Conservation (phyloP, 441 rosid species). For the Cnidoscolus chayamansa region DNA sequence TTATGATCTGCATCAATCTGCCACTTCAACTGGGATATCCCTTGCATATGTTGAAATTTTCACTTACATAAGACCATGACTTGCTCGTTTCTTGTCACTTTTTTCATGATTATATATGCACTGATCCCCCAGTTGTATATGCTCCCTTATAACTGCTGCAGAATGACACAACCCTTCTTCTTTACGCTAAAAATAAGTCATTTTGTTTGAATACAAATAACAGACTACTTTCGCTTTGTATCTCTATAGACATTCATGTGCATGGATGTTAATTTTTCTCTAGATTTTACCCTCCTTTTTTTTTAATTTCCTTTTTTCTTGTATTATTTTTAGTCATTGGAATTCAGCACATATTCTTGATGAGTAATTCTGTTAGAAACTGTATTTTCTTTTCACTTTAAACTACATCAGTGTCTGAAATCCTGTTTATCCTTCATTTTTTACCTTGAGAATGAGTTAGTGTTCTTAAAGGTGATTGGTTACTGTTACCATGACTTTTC, state of each 20-base stretch:
- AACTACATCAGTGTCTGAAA: not conserved
- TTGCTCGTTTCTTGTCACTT: not conserved
- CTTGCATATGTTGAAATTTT: not conserved
- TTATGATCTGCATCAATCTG: too few relatives aligned
- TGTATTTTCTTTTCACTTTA: not conserved
- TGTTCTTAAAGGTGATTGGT: not conserved
- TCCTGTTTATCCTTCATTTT: not conserved
- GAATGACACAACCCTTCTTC: not conserved
- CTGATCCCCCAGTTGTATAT: not conserved
- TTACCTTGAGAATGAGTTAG: not conserved
- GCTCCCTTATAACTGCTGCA: not conserved
- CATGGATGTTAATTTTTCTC: not conserved
- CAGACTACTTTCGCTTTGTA: not conserved
- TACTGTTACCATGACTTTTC: not conserved
- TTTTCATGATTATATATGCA: not conserved
- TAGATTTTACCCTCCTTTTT: not conserved
- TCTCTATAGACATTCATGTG: not conserved
- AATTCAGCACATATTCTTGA: not conserved
- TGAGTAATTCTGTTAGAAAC: not conserved
- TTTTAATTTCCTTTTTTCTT: too few relatives aligned
- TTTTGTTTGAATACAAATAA: not conserved
- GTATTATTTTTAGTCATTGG: not conserved
- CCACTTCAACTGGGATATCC: not conserved
- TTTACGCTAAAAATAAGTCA: not conserved
- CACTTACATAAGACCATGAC: not conserved